Percentiles rank a stretch among this genome's conserved stretches.
phyloP scores from a whole-genome alignment of 192 early-diverging fungal species.

The Dissophora globulifera region DNA sequence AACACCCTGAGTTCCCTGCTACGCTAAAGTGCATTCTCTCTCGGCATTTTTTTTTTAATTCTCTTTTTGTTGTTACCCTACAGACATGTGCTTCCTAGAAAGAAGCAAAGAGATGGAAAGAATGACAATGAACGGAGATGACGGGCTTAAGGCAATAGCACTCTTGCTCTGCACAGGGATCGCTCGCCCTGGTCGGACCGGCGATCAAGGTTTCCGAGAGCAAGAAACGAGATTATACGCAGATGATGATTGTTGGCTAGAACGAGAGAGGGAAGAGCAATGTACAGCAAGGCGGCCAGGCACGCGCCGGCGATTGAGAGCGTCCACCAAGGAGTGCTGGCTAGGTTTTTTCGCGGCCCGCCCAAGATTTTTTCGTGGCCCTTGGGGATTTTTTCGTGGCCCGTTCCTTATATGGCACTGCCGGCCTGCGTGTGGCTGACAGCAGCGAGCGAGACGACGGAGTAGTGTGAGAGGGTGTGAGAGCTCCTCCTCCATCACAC shows the following conservation, averaged over 20 bases:
- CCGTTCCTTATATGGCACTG: neutral
- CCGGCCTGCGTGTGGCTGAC: neutral
- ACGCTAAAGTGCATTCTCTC: no score
- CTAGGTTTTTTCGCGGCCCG: constrained; percentile 50
- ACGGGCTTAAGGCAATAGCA: neutral
- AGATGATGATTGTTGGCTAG: neutral
- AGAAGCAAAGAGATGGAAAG: neutral
- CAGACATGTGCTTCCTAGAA: no score
- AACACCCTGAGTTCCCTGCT: no score
- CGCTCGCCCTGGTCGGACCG: no score
- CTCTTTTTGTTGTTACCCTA: no score
- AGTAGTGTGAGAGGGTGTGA: neutral
- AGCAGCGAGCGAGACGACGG: neutral
- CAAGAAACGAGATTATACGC: neutral
- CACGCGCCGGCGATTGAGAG: no score
- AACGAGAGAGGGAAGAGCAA: neutral
- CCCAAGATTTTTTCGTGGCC: constrained; percentile 34
- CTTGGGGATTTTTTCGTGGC: constrained; percentile 20
- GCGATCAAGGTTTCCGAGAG: no score
- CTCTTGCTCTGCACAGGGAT: no score
- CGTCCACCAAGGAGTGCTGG: no score
- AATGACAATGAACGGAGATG: neutral
- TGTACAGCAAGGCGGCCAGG: no score
- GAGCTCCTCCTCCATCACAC: neutral
- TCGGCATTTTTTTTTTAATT: no score